Conservation (phyloP, 2,329 filamentous ascomycete species). For the Cercospora sp. region DNA sequence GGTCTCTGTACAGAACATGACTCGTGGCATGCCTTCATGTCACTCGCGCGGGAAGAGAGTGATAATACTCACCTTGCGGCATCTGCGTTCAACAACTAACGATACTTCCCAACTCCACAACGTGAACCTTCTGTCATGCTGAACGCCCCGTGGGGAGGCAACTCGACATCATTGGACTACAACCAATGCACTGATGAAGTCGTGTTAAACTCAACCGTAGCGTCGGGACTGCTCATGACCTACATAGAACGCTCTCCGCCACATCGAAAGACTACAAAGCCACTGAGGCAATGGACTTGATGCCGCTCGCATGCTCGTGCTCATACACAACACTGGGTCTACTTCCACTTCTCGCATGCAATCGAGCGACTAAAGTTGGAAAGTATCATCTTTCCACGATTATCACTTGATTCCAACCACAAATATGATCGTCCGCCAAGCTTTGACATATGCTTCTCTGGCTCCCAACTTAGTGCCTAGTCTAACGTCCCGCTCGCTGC, state of each 20-base stretch:
- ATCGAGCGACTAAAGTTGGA: no score
- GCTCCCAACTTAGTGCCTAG: neutral
- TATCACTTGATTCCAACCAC: neutral
- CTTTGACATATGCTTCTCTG: neutral
- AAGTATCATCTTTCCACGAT: neutral
- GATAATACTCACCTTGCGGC: neutral
- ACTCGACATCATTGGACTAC: neutral
- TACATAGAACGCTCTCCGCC: neutral
- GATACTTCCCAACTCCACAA: neutral
- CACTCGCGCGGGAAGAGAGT: neutral
- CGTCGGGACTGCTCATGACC: neutral
- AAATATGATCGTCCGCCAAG: neutral
- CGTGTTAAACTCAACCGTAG: neutral
- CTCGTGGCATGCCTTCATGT: neutral
- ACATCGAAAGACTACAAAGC: no score
- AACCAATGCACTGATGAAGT: neutral
- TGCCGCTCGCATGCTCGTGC: neutral
- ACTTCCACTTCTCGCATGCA: no score
- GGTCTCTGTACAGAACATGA: neutral
- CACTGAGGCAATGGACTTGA: neutral
- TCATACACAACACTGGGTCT: neutral
- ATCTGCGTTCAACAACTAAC: neutral
- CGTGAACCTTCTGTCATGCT: neutral
- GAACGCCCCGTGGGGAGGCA: neutral
- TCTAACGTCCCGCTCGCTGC: neutral